Conservation (phyloP, 1,284 basidiomycete genomes). For the Schizophyllum amplum region DNA sequence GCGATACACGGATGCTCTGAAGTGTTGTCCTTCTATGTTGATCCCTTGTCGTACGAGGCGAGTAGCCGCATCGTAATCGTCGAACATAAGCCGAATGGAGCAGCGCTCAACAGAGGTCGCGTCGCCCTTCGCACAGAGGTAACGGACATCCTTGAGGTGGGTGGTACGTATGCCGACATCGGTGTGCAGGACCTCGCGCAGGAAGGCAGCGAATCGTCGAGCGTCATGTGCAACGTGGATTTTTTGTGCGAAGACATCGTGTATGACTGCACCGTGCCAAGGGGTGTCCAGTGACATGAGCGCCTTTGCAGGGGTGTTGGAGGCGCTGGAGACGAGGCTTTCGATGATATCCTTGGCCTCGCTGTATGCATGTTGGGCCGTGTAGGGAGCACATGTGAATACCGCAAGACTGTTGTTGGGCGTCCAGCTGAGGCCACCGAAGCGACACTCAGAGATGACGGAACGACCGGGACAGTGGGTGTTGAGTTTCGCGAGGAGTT, state of each 20-base stretch:
- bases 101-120: background rate
- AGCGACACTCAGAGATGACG: background rate
- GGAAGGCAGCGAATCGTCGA: no score
- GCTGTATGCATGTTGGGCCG: background rate
- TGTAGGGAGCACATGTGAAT: background rate
- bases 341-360: background rate
- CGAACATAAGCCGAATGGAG: background rate
- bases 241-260: background rate
- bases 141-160: background rate
- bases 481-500: background rate
- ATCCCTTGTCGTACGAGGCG: background rate
- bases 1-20: background rate
- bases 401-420: background rate
- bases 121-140: background rate
- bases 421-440: background rate
- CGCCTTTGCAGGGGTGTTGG: background rate
- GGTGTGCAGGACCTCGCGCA: background rate
- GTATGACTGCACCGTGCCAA: background rate
- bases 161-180: background rate
- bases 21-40: background rate
- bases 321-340: background rate
- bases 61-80: background rate
- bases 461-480: background rate
- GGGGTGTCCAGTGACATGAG: background rate
- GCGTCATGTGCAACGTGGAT: background rate